phyloP scores from a whole-genome alignment of 495 filamentous ascomycete genomes.

The Aspergillus diversus region DNA sequence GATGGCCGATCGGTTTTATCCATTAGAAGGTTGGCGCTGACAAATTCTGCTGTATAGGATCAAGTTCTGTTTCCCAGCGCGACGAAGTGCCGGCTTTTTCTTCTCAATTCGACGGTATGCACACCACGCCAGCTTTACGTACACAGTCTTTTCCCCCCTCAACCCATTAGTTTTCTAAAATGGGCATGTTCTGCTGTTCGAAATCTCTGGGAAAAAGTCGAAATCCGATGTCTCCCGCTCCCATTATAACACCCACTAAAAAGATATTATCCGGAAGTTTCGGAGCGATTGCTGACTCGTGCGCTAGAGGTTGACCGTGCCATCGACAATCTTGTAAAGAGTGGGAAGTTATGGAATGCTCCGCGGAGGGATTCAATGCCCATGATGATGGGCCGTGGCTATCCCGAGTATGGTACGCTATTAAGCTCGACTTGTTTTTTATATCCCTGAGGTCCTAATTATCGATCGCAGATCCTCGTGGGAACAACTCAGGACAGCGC shows the following conservation, averaged over 20 bases:
- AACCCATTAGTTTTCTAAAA: not conserved
- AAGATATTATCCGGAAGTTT: constrained; percentile 2
- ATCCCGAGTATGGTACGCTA: constrained; percentile 59
- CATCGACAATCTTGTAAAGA: constrained; percentile 93
- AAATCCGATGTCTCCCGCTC: too few relatives aligned
- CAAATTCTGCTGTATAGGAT: constrained; percentile 54
- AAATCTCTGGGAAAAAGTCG: not conserved
- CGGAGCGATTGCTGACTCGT: constrained; percentile 31
- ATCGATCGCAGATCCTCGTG: constrained; percentile 51
- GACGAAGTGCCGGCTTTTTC: constrained; percentile 82
- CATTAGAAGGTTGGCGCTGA: constrained; percentile 9
- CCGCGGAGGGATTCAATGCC: constrained; percentile 87
- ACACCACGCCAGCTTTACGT: constrained; percentile 12
- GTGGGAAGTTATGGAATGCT: constrained; percentile 85
- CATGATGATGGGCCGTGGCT: constrained; percentile 65
- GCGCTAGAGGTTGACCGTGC: constrained; percentile 92
- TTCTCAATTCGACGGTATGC: constrained; percentile 88
- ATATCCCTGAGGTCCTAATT: constrained; percentile 25
- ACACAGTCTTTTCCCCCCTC: not conserved
- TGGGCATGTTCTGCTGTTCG: not conserved
- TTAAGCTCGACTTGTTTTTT: constrained; percentile 8
- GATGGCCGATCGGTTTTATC: constrained; percentile 7
- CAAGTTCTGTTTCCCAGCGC: constrained; percentile 74
- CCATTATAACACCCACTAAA: not conserved
- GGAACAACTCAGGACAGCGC: constrained; percentile 53